A percentile compares a stretch with the other conserved stretches of the same genome.
Conservation (phyloP, 2,329 filamentous ascomycete genomes). For the Septoria petroselini region DNA sequence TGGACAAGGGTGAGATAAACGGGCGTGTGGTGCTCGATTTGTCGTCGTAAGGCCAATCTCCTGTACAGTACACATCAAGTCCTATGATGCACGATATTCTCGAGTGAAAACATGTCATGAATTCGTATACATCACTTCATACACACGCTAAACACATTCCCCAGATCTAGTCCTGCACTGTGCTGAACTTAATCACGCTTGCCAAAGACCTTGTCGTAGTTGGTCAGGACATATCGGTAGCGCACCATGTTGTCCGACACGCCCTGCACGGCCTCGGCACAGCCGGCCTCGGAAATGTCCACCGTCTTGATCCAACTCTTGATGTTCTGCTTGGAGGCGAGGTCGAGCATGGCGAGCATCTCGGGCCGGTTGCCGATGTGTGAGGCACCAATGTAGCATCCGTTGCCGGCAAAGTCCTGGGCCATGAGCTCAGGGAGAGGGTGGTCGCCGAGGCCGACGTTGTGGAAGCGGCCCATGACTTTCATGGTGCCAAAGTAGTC, state of each 20-base stretch:
- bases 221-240: conserved; percentile 68
- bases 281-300: conserved; percentile 66
- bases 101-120: no score
- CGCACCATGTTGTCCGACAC: conserved; percentile 65
- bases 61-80: no score
- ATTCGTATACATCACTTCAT: background rate
- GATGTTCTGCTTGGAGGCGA: conserved; percentile 51
- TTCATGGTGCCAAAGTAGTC: conserved; percentile 77
- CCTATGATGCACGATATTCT: no score
- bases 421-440: conserved; percentile 61
- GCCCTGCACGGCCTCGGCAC: conserved; percentile 66
- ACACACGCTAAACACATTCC: no score
- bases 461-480: conserved; percentile 76
- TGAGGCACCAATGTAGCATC: conserved; percentile 53
- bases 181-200: conserved; percentile 42
- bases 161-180: no score
- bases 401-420: conserved; percentile 72
- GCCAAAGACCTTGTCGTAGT: conserved; percentile 66
- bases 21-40: conserved; percentile 51
- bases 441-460: conserved; percentile 75
- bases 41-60: no score
- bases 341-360: conserved; percentile 52
- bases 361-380: conserved; percentile 47
- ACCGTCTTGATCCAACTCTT: conserved; percentile 62
- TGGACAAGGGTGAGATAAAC: conserved; percentile 46